A percentile compares a stretch with the other conserved stretches of the same genome.
These are phyloP conservation scores for Rhodomyrtus psidioides DNA, from an alignment of 441 rosid genomes.

Conservation along the genomic window DNA sequence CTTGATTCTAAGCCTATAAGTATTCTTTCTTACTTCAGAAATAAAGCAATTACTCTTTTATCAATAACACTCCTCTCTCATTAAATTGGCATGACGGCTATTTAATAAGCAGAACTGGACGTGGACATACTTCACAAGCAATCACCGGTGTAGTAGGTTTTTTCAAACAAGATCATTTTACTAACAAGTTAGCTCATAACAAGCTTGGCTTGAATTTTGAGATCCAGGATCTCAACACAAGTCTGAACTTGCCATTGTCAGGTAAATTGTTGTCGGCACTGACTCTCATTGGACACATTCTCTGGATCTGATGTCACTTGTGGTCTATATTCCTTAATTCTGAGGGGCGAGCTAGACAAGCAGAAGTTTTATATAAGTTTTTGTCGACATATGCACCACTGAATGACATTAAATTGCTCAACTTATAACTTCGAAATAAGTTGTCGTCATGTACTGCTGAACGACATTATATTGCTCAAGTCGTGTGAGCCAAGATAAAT, in stretches of 20 bases:
- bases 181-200: neutral
- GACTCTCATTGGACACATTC: neutral
- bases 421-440: too few species aligned
- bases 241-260: neutral
- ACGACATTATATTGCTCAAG: neutral
- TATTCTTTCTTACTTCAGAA: too few species aligned
- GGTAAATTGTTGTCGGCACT: neutral
- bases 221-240: neutral
- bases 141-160: neutral
- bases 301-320: neutral
- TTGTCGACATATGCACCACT: neutral
- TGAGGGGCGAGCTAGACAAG: neutral
- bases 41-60: too few species aligned
- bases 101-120: neutral
- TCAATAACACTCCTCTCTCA: too few species aligned
- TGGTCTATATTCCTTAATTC: neutral
- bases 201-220: neutral
- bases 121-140: neutral
- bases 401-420: too few species aligned
- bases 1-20: too few species aligned
- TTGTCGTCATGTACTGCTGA: neutral
- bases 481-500: neutral
- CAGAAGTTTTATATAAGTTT: neutral
- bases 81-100: neutral
- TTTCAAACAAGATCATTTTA: neutral